Percentiles rank a stretch among this genome's conserved stretches.
phyloP scores from a whole-genome alignment of 345 rosid species.

The Linum tenue region DNA sequence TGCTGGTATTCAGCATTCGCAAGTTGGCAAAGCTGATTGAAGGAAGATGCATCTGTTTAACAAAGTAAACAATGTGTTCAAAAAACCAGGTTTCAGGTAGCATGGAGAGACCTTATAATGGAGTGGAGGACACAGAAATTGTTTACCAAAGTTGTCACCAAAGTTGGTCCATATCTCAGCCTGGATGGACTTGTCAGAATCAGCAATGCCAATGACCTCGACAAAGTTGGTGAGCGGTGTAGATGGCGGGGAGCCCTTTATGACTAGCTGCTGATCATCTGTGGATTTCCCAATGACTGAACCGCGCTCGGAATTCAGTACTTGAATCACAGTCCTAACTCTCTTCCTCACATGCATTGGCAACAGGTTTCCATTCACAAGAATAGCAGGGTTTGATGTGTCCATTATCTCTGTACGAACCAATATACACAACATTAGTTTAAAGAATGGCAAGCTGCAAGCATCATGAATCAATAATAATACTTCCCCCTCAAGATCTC shows the following conservation, averaged over 20 bases:
- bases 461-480: too few species aligned
- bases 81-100: too few species aligned
- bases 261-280: slow-evolving; percentile 50
- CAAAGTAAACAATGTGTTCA: too few species aligned
- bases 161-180: slow-evolving; percentile 74
- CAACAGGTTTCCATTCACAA: slow-evolving; percentile 66
- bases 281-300: slow-evolving; percentile 57
- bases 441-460: too few species aligned
- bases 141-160: slow-evolving; percentile 64
- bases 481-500: too few species aligned
- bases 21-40: slow-evolving; percentile 75
- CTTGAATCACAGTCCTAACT: slow-evolving; percentile 69
- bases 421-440: background rate
- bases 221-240: slow-evolving; percentile 48
- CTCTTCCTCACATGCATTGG: slow-evolving; percentile 50
- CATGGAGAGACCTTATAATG: too few species aligned
- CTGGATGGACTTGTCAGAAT: slow-evolving; percentile 45
- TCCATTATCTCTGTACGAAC: slow-evolving; percentile 36
- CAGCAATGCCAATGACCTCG: slow-evolving; percentile 85
- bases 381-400: slow-evolving; percentile 67
- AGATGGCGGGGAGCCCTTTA: slow-evolving; percentile 49
- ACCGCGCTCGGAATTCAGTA: slow-evolving; percentile 38
- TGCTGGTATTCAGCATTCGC: slow-evolving; percentile 71
- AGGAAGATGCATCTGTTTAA: slow-evolving; percentile 41
- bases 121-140: background rate